Conservation (phyloP, 2,329 filamentous ascomycete genomes). For the Ceratocystis huliohia region DNA sequence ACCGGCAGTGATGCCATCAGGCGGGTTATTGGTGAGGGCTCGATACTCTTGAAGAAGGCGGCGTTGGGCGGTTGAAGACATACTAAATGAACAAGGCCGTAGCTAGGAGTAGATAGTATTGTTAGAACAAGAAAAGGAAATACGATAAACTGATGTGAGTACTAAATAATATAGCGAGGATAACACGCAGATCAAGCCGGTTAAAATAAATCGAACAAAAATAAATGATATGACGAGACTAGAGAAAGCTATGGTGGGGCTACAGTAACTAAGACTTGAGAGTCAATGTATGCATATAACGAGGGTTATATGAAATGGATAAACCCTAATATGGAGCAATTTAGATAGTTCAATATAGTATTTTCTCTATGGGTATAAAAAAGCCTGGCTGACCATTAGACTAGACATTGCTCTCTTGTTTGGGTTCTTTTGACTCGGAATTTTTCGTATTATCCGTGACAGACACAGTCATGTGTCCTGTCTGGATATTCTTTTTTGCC, state of each 20-base stretch:
- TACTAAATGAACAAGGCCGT: constrained; percentile 29
- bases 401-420: not conserved
- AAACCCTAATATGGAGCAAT: not conserved
- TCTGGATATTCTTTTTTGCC: constrained; percentile 30
- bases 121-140: not conserved
- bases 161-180: not conserved
- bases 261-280: not conserved
- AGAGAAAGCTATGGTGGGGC: constrained; percentile 2
- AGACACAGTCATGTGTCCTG: not conserved
- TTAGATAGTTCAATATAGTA: not conserved
- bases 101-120: not conserved
- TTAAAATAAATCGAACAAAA: not conserved
- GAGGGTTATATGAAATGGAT: not conserved
- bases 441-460: not conserved
- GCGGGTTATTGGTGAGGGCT: constrained; percentile 81
- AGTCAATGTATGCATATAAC: not conserved
- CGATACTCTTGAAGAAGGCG: constrained; percentile 96
- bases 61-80: constrained; percentile 51
- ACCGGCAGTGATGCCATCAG: constrained; percentile 94
- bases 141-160: not conserved
- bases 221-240: not conserved
- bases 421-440: not conserved
- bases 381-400: not conserved
- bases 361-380: constrained; percentile 3
- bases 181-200: not conserved